Evolutionary conservation across 306 rosid genomes (phyloP).

Genomic region (Cucumis sativus): Cucumber_9930_V3 NC_026658.2:7231501-7232000

Average conservation of each 20-base stretch:
- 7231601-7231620: slow-evolving; percentile 39
- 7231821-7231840: slow-evolving; percentile 39
- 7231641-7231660: slow-evolving; percentile 38
- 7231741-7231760: slow-evolving; percentile 44
- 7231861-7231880: slow-evolving; percentile 59
- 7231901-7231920: slow-evolving; percentile 69
- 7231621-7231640: slow-evolving; percentile 60
- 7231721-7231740: slow-evolving; percentile 46
- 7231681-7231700: slow-evolving; percentile 40
- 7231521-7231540: slow-evolving; percentile 48
- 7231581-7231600: slow-evolving; percentile 51
- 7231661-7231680: slow-evolving; percentile 35
- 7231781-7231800: slow-evolving; percentile 56
- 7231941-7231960: neutral
- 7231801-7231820: slow-evolving; percentile 38
- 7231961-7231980: neutral
- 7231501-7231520: slow-evolving; percentile 56
- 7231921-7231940: slow-evolving; percentile 14
- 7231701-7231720: slow-evolving; percentile 45
- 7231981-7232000: neutral
- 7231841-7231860: slow-evolving; percentile 41
- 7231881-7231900: slow-evolving; percentile 58
- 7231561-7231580: slow-evolving; percentile 55
- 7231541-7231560: slow-evolving; percentile 60
- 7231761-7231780: slow-evolving; percentile 40